Percentiles rank a stretch among this genome's conserved stretches.
These are phyloP conservation scores for Quillaja saponaria DNA, from an alignment of 306 rosid genomes.

Conservation along the genomic window DNA sequence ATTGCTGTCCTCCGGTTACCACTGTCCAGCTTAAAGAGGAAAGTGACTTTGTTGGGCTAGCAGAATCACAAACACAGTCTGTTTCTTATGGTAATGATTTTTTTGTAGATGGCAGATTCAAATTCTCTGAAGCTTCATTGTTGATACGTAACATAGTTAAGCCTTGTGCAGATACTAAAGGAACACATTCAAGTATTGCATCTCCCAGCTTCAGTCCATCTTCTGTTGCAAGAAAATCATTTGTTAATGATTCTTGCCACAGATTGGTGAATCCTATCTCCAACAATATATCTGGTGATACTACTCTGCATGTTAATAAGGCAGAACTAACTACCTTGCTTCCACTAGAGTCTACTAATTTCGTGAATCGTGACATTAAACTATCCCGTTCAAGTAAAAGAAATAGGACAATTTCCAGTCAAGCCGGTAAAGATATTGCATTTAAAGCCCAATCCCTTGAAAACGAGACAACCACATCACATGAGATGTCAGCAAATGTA, in stretches of 20 bases:
- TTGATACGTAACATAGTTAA: conserved; percentile 34
- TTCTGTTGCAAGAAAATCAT: conserved; percentile 39
- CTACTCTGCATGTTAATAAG: conserved; percentile 23
- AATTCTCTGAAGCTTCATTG: conserved; percentile 20
- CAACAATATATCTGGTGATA: conserved; percentile 19
- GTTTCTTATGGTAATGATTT: conserved; percentile 43
- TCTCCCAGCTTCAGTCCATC: conserved; percentile 39
- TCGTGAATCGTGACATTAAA: conserved; percentile 34
- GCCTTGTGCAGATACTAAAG: conserved; percentile 43
- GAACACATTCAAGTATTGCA: conserved; percentile 27
- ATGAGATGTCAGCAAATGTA: conserved; percentile 31
- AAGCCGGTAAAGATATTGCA: conserved; percentile 35
- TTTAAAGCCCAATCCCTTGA: conserved; percentile 37
- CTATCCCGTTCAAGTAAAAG: conserved; percentile 41
- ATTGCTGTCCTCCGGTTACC: conserved; percentile 48
- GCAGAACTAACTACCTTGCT: conserved; percentile 24
- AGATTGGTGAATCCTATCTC: conserved; percentile 36
- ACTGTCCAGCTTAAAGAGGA: conserved; percentile 28
- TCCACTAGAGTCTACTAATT: conserved; percentile 29
- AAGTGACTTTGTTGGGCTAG: conserved; percentile 26
- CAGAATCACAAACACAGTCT: conserved; percentile 24
- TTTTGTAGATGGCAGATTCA: conserved; percentile 13
- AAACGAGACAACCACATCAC: conserved; percentile 40
- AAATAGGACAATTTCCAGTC: conserved; percentile 42
- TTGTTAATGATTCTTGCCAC: conserved; percentile 27